A percentile compares a stretch with the other conserved stretches of the same genome.
Evolutionary conservation across 2,329 filamentous ascomycete genomes (phyloP).

Genomic region (Volutella citrinella): DNA sequence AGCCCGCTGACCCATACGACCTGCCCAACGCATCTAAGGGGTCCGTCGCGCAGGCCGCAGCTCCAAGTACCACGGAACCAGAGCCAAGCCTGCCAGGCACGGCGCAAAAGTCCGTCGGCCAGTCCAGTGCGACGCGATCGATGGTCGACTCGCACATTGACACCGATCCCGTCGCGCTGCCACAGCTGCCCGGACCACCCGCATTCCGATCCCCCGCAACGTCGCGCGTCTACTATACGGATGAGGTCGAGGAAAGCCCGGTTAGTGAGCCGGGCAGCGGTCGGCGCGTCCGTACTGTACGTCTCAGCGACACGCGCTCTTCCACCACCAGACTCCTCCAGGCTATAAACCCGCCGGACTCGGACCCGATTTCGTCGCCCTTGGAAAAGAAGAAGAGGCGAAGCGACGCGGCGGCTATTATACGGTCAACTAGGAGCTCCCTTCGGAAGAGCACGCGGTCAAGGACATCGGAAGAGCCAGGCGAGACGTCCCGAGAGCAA

Average conservation of each 20-base stretch:
- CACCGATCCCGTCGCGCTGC: slow-evolving; percentile 18
- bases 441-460: slow-evolving; percentile 19
- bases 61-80: slow-evolving; percentile 2
- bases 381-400: slow-evolving; percentile 39
- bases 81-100: slow-evolving; percentile 2
- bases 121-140: slow-evolving; percentile 12
- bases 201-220: slow-evolving; percentile 10
- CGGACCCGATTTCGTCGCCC: slow-evolving; percentile 34
- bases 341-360: slow-evolving; percentile 31
- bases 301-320: slow-evolving; percentile 31
- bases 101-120: slow-evolving; percentile 2
- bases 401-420: slow-evolving; percentile 29
- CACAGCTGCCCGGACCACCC: slow-evolving; percentile 16
- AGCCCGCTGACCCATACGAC: slow-evolving; percentile 24
- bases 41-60: slow-evolving; percentile 16
- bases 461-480: too few species aligned
- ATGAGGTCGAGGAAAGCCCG: slow-evolving; percentile 44
- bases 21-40: slow-evolving; percentile 29
- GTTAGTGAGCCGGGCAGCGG: slow-evolving; percentile 54
- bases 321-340: slow-evolving; percentile 44
- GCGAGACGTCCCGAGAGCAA: too few species aligned
- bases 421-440: slow-evolving; percentile 29
- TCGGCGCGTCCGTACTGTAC: slow-evolving; percentile 41
- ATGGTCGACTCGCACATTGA: slow-evolving; percentile 6
- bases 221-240: too few species aligned